phyloP scores from a whole-genome alignment of 1,284 basidiomycete species.

The Sporisorium iseilematis-ciliati region DNA sequence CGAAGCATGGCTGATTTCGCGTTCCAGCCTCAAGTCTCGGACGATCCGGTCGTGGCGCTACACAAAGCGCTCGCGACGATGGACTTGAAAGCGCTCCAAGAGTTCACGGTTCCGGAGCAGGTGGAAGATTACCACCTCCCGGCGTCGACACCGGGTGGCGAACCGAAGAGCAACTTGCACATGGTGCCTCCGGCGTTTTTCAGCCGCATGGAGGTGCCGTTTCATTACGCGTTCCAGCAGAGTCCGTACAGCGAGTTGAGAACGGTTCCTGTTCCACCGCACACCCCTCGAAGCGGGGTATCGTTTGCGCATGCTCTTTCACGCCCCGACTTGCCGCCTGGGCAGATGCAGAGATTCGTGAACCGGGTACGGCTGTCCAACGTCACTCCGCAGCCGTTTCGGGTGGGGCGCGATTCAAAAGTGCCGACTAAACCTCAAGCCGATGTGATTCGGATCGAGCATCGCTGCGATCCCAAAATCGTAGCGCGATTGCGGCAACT shows the following conservation, averaged over 20 bases:
- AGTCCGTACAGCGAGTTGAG: constrained; percentile 50
- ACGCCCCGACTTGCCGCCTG: background rate
- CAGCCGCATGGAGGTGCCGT: constrained; percentile 58
- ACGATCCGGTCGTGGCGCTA: constrained; percentile 42
- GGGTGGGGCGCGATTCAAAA: constrained; percentile 16
- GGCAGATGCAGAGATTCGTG: constrained; percentile 40
- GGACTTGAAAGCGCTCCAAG: constrained; percentile 52
- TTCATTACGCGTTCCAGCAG: constrained; percentile 57
- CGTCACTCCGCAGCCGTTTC: constrained; percentile 44
- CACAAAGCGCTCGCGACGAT: constrained; percentile 55
- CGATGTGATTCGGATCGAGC: constrained; percentile 38
- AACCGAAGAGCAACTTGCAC: constrained; percentile 43
- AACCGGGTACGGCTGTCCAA: constrained; percentile 44
- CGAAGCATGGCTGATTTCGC: constrained; percentile 72
- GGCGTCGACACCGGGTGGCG: background rate
- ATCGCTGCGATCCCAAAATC: constrained; percentile 23
- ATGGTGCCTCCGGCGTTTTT: constrained; percentile 65
- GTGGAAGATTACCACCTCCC: constrained; percentile 49
- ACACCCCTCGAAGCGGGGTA: background rate
- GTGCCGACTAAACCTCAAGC: constrained; percentile 23
- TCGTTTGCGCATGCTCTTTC: constrained; percentile 19
- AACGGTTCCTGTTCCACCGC: constrained; percentile 21
- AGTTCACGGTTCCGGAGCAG: constrained; percentile 43
- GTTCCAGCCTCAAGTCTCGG: constrained; percentile 49
- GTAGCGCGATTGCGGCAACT: constrained; percentile 23